Conservation (phyloP, 2,329 filamentous ascomycete genomes). For the Colletotrichum sp. region DNA sequence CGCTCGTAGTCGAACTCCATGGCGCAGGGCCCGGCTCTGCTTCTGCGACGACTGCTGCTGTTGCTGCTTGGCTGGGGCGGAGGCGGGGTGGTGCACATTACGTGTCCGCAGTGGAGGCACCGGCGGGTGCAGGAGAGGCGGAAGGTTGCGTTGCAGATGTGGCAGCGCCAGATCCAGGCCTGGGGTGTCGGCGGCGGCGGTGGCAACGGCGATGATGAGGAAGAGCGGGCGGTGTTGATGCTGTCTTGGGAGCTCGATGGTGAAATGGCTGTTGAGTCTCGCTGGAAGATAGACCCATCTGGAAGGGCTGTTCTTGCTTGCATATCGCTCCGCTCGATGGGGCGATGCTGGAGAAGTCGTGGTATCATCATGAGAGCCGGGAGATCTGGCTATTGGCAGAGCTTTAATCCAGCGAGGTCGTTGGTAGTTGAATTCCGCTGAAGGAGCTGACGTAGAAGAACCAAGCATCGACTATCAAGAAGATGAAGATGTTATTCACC, state of each 20-base stretch:
- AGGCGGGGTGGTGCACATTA: conserved; percentile 31
- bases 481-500: not conserved
- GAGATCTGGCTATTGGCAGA: not conserved
- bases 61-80: not conserved
- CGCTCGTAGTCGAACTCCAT: conserved; percentile 36
- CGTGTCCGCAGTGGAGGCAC: conserved; percentile 43
- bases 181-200: not conserved
- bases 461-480: not conserved
- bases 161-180: conserved; percentile 39
- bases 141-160: conserved; percentile 31
- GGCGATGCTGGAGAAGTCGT: not conserved
- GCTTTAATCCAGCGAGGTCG: not conserved
- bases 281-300: not conserved
- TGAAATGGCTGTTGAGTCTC: not conserved
- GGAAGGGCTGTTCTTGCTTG: not conserved
- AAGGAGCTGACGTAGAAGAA: not conserved
- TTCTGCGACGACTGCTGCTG: not conserved
- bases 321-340: not conserved
- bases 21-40: conserved; percentile 21
- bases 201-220: not conserved
- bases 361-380: not conserved
- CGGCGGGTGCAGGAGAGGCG: conserved; percentile 36
- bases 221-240: not conserved
- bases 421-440: not conserved
- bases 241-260: not conserved